Conservation (phyloP, 2,329 filamentous ascomycete genomes). For the Cercospora sp. region DNA sequence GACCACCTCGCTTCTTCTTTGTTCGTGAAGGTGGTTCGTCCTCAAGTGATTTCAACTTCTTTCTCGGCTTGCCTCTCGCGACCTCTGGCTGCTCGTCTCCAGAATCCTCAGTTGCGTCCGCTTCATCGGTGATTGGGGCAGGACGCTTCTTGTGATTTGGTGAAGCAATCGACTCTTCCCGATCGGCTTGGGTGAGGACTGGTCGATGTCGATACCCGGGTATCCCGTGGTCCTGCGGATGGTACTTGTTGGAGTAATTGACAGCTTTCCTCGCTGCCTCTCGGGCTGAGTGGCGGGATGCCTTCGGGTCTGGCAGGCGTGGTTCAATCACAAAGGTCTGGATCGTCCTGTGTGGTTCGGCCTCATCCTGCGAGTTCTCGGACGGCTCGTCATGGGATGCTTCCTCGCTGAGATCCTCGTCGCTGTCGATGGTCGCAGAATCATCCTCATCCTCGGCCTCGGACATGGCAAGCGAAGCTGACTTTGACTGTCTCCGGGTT, state of each 20-base stretch:
- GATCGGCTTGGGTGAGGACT: neutral
- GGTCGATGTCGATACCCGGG: slow-evolving; percentile 25
- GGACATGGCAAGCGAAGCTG: slow-evolving; percentile 9
- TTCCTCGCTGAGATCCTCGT: slow-evolving; percentile 5
- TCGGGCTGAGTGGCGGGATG: slow-evolving; percentile 29
- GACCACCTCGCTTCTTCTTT: neutral
- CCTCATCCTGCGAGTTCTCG: slow-evolving; percentile 12
- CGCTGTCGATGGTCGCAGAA: neutral
- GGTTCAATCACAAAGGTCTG: neutral
- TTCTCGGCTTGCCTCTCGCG: slow-evolving; percentile 8
- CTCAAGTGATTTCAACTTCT: slow-evolving; percentile 20
- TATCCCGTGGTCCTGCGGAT: slow-evolving; percentile 32
- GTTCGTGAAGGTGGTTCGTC: neutral
- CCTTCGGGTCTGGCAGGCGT: slow-evolving; percentile 27
- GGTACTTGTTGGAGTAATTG: slow-evolving; percentile 28
- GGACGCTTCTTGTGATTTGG: slow-evolving; percentile 12
- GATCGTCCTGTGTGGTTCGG: neutral
- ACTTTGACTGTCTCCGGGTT: slow-evolving; percentile 19
- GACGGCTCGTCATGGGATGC: neutral
- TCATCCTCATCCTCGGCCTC: slow-evolving; percentile 6
- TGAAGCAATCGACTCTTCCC: neutral
- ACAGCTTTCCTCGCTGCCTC: slow-evolving; percentile 27
- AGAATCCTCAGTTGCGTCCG: neutral
- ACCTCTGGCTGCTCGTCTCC: neutral
- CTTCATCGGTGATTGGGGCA: neutral